phyloP scores from a whole-genome alignment of 345 rosid genomes.

The Brassica rapa region DNA sequence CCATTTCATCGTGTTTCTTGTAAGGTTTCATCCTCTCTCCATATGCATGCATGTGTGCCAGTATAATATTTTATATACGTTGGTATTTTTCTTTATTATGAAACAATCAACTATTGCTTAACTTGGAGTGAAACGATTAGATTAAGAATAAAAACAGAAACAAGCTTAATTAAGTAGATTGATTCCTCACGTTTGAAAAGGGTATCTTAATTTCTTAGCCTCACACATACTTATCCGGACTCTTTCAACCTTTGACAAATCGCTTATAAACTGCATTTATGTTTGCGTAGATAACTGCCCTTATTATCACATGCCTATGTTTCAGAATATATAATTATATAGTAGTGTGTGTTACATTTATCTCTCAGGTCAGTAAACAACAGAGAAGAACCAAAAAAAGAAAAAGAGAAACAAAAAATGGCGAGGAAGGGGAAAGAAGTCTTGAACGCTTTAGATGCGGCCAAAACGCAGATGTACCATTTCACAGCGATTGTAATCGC shows the following conservation, averaged over 20 bases:
- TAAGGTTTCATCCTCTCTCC: background rate
- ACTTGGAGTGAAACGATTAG: background rate
- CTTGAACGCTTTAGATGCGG: constrained; percentile 48
- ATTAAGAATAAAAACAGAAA: background rate
- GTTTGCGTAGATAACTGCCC: constrained; percentile 1
- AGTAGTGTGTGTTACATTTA: background rate
- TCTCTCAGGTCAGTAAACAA: constrained; percentile 11
- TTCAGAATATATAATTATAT: background rate
- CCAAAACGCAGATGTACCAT: constrained; percentile 51
- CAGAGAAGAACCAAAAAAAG: background rate
- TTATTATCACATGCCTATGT: constrained; percentile 13
- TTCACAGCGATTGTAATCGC: constrained; percentile 47
- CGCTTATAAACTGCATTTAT: background rate
- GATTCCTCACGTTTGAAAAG: constrained; percentile 26
- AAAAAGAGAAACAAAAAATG: background rate
- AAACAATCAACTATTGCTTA: background rate
- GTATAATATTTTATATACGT: background rate
- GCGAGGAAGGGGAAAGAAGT: constrained; percentile 36
- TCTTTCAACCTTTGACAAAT: constrained; percentile 21
- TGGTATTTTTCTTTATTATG: background rate
- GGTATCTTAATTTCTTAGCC: constrained; percentile 3
- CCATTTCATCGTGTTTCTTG: background rate
- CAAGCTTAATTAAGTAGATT: background rate
- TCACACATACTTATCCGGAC: constrained; percentile 13
- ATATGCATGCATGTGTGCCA: background rate